Conservation (phyloP, 805 yeast genomes). For the Ogataea pini region DNA sequence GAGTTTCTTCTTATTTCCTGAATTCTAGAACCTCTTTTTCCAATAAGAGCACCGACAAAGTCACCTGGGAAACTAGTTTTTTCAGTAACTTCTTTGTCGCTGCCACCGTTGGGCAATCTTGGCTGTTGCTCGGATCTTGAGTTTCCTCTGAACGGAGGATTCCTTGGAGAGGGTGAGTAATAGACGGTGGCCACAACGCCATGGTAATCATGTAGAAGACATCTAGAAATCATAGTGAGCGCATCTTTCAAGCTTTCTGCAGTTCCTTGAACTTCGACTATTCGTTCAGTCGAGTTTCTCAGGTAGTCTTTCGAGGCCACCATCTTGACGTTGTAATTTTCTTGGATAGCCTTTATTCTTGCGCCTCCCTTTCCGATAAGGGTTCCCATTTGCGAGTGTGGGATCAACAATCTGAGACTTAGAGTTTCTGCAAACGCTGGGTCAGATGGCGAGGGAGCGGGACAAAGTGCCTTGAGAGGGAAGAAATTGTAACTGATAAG, state of each 20-base stretch:
- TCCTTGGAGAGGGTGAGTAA: conserved; percentile 53
- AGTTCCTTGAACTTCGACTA: conserved; percentile 84
- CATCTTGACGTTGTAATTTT: conserved; percentile 67
- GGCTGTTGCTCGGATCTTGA: conserved; percentile 9
- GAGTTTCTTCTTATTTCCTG: conserved; percentile 79
- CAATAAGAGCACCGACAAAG: conserved; percentile 87
- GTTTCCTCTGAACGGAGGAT: conserved; percentile 19
- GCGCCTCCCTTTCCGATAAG: conserved; percentile 83
- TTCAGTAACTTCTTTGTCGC: conserved; percentile 37
- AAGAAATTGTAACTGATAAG: conserved; percentile 47
- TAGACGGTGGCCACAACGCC: conserved; percentile 62
- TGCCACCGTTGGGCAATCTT: conserved; percentile 9
- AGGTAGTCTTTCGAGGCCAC: conserved; percentile 85
- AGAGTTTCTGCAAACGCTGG: conserved; percentile 53
- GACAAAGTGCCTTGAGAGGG: conserved; percentile 60
- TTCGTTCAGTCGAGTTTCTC: conserved; percentile 79
- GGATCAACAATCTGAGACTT: conserved; percentile 68
- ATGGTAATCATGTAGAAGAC: conserved; percentile 73
- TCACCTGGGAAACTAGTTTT: conserved; percentile 68
- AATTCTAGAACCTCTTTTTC: conserved; percentile 81
- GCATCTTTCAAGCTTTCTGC: conserved; percentile 62
- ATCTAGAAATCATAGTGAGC: conserved; percentile 60
- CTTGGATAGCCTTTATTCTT: conserved; percentile 78
- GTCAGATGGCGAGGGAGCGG: conserved; percentile 51
- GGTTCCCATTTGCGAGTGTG: conserved; percentile 86